Percentiles rank a stretch among this genome's conserved stretches.
Conservation (phyloP, 345 rosid species). For the Diplotaxis tenuifolia region DNA sequence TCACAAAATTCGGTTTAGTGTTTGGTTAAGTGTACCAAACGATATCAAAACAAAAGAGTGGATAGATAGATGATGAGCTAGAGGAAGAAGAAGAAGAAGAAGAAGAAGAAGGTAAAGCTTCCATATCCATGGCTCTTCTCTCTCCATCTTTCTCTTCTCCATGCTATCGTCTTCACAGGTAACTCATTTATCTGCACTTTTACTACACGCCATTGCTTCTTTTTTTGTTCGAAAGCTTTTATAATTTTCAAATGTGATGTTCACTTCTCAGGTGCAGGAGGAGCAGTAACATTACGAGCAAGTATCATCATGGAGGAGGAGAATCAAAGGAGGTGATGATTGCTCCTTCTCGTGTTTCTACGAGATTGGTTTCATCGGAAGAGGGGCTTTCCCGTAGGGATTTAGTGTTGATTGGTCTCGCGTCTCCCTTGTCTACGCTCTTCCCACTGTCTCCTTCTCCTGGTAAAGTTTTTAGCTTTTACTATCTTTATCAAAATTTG, state of each 20-base stretch:
- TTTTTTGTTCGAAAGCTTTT: neutral
- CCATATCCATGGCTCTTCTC: slow-evolving; percentile 46
- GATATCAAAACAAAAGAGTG: slow-evolving; percentile 10
- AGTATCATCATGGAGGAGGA: slow-evolving; percentile 36
- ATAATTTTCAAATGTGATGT: too few species aligned
- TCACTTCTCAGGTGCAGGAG: slow-evolving; percentile 38
- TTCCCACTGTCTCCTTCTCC: slow-evolving; percentile 46
- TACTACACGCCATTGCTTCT: neutral
- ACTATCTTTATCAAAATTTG: neutral
- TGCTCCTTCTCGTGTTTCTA: slow-evolving; percentile 38
- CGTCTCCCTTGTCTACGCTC: slow-evolving; percentile 53
- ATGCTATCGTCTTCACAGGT: slow-evolving; percentile 40
- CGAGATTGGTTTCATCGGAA: slow-evolving; percentile 32
- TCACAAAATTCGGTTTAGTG: neutral
- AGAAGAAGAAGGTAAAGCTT: slow-evolving; percentile 1
- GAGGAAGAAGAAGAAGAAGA: neutral
- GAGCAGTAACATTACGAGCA: slow-evolving; percentile 36
- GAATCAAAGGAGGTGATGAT: slow-evolving; percentile 34
- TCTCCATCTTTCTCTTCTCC: slow-evolving; percentile 41
- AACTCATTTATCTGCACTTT: neutral
- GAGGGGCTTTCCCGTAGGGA: slow-evolving; percentile 60
- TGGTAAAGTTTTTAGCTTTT: slow-evolving; percentile 37
- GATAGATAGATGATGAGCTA: slow-evolving; percentile 51
- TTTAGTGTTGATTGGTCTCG: slow-evolving; percentile 59
- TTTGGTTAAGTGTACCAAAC: neutral